These are phyloP conservation scores for Ophiocordyceps camponoti-rufipedis DNA, from an alignment of 2,329 filamentous ascomycete species.

Conservation along the genomic window DNA sequence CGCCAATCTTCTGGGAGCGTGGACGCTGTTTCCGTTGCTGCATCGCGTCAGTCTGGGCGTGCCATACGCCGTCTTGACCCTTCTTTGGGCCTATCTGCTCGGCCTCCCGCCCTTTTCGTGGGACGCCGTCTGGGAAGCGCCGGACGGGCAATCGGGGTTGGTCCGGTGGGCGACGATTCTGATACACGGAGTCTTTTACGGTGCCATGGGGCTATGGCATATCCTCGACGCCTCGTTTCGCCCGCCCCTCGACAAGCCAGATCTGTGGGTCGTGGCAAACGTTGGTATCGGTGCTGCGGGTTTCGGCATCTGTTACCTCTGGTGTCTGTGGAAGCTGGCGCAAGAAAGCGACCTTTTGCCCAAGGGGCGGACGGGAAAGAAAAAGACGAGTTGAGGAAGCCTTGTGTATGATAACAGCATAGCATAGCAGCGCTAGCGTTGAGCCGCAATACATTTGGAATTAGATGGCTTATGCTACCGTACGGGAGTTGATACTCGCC, in stretches of 20 bases:
- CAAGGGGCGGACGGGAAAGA: slow-evolving; percentile 5
- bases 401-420: background rate
- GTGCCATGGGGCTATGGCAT: slow-evolving; percentile 68
- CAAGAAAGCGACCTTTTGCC: slow-evolving; percentile 37
- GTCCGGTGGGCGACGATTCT: slow-evolving; percentile 39
- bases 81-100: slow-evolving; percentile 82
- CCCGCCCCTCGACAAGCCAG: slow-evolving; percentile 63
- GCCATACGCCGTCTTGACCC: slow-evolving; percentile 68
- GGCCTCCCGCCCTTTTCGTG: slow-evolving; percentile 67
- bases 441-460: background rate
- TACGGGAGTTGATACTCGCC: background rate
- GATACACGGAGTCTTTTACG: slow-evolving; percentile 60
- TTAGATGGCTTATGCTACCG: background rate
- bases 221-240: slow-evolving; percentile 47
- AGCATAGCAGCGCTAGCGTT: background rate
- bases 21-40: slow-evolving; percentile 88
- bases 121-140: slow-evolving; percentile 45
- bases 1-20: slow-evolving; percentile 72
- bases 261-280: slow-evolving; percentile 88
- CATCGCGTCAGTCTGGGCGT: slow-evolving; percentile 66
- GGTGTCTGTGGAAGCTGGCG: slow-evolving; percentile 61
- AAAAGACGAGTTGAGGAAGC: slow-evolving; percentile 12
- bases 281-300: slow-evolving; percentile 71
- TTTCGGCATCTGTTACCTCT: slow-evolving; percentile 75
- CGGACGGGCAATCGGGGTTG: slow-evolving; percentile 18